phyloP scores from a whole-genome alignment of 352 stramenopile genomes.

The Blastocystis sp. region DNA sequence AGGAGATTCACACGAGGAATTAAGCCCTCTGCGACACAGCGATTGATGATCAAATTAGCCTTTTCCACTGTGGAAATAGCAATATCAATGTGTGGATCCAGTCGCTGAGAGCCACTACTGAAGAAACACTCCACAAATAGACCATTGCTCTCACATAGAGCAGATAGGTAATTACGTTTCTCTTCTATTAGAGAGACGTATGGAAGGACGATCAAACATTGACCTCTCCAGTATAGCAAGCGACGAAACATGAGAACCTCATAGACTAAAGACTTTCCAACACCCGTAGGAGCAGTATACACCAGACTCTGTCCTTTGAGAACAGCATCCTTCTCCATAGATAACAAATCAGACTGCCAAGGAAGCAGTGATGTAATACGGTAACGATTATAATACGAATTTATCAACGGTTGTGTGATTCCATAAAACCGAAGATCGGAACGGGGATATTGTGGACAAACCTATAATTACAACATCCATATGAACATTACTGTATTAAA shows the following conservation, averaged over 20 bases:
- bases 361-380: slow-evolving; percentile 31
- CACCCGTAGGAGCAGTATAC: slow-evolving; percentile 43
- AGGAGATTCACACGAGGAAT: slow-evolving; percentile 31
- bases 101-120: background rate
- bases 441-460: background rate
- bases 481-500: background rate
- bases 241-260: slow-evolving; percentile 30
- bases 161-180: background rate
- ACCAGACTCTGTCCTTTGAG: slow-evolving; percentile 14
- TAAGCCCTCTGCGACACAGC: background rate
- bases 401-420: background rate
- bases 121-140: slow-evolving; percentile 27
- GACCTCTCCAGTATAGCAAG: slow-evolving; percentile 19
- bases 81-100: slow-evolving; percentile 28
- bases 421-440: slow-evolving; percentile 47
- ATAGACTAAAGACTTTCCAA: slow-evolving; percentile 55
- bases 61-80: slow-evolving; percentile 14
- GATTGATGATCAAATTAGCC: slow-evolving; percentile 21
- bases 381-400: slow-evolving; percentile 34
- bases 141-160: slow-evolving; percentile 6
- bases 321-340: background rate
- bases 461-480: background rate
- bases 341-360: slow-evolving; percentile 13
- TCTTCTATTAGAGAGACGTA: slow-evolving; percentile 50
- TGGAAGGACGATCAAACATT: slow-evolving; percentile 45